Conservation (phyloP, 805 yeast genomes). For the Hanseniaspora lachancei region DNA sequence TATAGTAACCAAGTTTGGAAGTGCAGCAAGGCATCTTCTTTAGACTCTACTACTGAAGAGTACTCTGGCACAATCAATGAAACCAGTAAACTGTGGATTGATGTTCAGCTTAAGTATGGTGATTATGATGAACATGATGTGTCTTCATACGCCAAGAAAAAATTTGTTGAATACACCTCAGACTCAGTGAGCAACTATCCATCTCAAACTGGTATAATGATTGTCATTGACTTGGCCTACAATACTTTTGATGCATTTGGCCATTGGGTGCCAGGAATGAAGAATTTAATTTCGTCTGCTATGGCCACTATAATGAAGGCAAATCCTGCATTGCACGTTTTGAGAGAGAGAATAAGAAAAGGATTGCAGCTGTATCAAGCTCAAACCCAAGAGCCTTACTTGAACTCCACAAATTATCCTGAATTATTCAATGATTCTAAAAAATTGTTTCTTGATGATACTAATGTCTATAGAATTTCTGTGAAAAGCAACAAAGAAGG, state of each 20-base stretch:
- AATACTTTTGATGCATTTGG: constrained; percentile 96
- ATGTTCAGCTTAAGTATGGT: constrained; percentile 88
- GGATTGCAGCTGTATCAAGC: constrained; percentile 88
- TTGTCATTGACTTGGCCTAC: constrained; percentile 86
- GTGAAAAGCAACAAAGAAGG: constrained; percentile 89
- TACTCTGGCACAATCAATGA: constrained; percentile 26
- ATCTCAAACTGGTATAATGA: constrained; percentile 79
- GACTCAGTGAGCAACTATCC: constrained; percentile 81
- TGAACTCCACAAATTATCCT: constrained; percentile 79
- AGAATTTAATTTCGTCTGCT: constrained; percentile 78
- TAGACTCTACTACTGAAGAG: constrained; percentile 58
- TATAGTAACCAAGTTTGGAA: constrained; percentile 71
- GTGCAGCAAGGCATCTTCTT: constrained; percentile 64
- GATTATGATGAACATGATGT: constrained; percentile 97
- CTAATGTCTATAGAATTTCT: constrained; percentile 84
- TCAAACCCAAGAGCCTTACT: constrained; percentile 81
- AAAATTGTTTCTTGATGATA: constrained; percentile 82
- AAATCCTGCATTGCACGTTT: constrained; percentile 81
- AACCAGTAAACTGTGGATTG: constrained; percentile 76
- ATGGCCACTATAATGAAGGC: constrained; percentile 89
- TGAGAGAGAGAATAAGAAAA: constrained; percentile 86
- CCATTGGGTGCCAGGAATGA: constrained; percentile 92
- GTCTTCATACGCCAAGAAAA: constrained; percentile 82
- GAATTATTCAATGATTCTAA: constrained; percentile 76
- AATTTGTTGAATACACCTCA: constrained; percentile 81